Evolutionary conservation across 257 asterid genomes (phyloP), one percentile per base, ranked within the genome.

Genomic region (Solanum corneliomulleri): DNA sequence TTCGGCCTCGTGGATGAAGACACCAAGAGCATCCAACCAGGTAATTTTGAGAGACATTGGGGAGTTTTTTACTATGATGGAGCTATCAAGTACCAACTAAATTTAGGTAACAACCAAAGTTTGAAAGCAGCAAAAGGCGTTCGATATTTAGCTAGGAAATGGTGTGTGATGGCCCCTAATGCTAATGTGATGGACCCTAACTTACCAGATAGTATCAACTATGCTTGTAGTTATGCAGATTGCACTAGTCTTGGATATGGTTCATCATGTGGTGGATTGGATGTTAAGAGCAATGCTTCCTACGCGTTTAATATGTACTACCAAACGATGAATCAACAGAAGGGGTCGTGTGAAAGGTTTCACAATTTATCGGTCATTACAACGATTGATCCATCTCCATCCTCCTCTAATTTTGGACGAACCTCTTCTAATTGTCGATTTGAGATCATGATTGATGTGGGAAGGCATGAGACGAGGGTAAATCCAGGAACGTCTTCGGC

Each of bases 201-300:
- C 4, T 37, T 97, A 86, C 85, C 91, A 20, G 85, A 87, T 89
- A 86, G 92, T 25, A 27, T 95, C 42, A 85, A 87, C 27, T 31
- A 83, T 4, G 98, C 99, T 3, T 97, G 99, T 71, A 92, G 89
- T 16, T 92, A 94, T 9, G 98, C 98, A 0, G 99, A 95, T 85
- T 97, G 99, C 93, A 97, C 99, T 41, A 94, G 98, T 27, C 97
- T 97, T 1, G 98, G 98, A 25, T 91, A 12, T n/a, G 98, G 98
- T 16, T 94, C 98, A 1, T 94, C 99, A 0, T 97, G 99, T 39
- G 96, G 91, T 2, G 91, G 87, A 1, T 3, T 95, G 71, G 98
- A 95, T 39, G 92, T 83, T 5, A 84, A 88, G 52, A 37, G 91
- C 62, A 97, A 97, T 35, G 98, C 98, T 23, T 95, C 98, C 1